A percentile compares a stretch with the other conserved stretches of the same genome.
Conservation (phyloP, 176 grass and related monocot genomes). For the Avena insularis region DNA sequence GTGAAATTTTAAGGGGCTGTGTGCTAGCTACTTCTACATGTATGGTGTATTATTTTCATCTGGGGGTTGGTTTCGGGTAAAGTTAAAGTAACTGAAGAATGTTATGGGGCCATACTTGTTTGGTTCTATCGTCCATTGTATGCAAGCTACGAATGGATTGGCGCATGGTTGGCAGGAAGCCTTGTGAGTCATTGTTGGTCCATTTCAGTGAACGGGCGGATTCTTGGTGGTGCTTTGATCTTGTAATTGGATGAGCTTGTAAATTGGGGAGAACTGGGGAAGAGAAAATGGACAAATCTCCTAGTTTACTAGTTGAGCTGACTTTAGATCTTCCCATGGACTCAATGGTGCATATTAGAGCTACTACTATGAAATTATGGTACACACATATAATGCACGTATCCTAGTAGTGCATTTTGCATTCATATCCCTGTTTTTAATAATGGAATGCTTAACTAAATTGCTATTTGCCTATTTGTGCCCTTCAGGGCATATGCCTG, state of each 20-base stretch:
- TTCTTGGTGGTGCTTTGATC: not conserved
- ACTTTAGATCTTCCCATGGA: not conserved
- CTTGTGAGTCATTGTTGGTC: not conserved
- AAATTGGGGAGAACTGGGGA: not conserved
- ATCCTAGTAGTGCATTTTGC: not conserved
- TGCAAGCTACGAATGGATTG: not conserved
- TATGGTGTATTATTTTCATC: not conserved
- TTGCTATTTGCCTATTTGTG: slow-evolving; percentile 11
- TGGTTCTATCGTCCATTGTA: not conserved
- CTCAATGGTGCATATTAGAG: not conserved
- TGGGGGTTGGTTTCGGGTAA: not conserved
- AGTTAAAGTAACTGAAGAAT: not conserved
- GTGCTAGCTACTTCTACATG: not conserved
- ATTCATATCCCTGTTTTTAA: not conserved
- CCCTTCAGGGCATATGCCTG: not conserved
- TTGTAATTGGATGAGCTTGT: not conserved
- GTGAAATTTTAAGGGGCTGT: not conserved
- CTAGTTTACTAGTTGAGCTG: slow-evolving; percentile 12
- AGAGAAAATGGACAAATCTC: not conserved
- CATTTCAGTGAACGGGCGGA: not conserved
- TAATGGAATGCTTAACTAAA: not conserved
- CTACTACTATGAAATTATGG: not conserved
- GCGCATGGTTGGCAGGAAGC: not conserved
- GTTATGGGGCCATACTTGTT: not conserved
- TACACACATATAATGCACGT: not conserved